A percentile compares a stretch with the other conserved stretches of the same genome.
These are phyloP conservation scores for Alternaria alternata DNA, from an alignment of 2,329 filamentous ascomycete genomes.

Conservation along the genomic window DNA sequence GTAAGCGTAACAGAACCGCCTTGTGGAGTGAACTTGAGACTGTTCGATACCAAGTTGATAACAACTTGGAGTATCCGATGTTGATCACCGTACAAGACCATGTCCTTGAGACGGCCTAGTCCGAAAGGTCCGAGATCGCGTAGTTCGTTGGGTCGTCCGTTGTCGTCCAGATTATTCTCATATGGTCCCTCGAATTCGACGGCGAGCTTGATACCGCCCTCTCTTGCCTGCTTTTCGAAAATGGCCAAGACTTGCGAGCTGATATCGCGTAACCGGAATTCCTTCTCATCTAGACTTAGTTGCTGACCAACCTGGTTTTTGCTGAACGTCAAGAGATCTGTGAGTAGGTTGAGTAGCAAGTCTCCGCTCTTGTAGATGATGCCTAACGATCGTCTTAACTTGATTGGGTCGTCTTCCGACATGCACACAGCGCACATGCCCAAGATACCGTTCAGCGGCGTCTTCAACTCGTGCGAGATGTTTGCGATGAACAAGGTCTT, in stretches of 20 bases:
- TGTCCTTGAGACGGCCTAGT: slow-evolving; percentile 77
- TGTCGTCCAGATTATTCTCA: slow-evolving; percentile 50
- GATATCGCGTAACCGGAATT: slow-evolving; percentile 85
- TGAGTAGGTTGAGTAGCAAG: slow-evolving; percentile 82
- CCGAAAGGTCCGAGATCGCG: slow-evolving; percentile 71
- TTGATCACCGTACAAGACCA: slow-evolving; percentile 91
- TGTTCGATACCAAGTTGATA: slow-evolving; percentile 92
- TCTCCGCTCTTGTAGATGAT: slow-evolving; percentile 91
- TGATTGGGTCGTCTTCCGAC: slow-evolving; percentile 81
- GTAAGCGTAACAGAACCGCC: slow-evolving; percentile 78
- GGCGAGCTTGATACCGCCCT: slow-evolving; percentile 76
- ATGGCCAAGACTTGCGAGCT: slow-evolving; percentile 83
- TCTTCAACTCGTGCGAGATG: slow-evolving; percentile 87
- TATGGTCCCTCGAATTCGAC: slow-evolving; percentile 72
- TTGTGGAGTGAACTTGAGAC: slow-evolving; percentile 85
- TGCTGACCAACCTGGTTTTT: slow-evolving; percentile 94
- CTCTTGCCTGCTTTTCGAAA: slow-evolving; percentile 87
- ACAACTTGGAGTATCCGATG: slow-evolving; percentile 91
- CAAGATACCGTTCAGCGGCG: slow-evolving; percentile 92
- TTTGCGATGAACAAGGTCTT: slow-evolving; percentile 98
- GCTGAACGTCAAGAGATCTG: slow-evolving; percentile 89
- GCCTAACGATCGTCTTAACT: slow-evolving; percentile 83
- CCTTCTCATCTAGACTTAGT: slow-evolving; percentile 80
- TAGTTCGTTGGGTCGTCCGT: slow-evolving; percentile 49
- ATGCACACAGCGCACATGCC: slow-evolving; percentile 94